phyloP scores from a whole-genome alignment of 306 rosid genomes.

The Psophocarpus tetragonolobus region DNA sequence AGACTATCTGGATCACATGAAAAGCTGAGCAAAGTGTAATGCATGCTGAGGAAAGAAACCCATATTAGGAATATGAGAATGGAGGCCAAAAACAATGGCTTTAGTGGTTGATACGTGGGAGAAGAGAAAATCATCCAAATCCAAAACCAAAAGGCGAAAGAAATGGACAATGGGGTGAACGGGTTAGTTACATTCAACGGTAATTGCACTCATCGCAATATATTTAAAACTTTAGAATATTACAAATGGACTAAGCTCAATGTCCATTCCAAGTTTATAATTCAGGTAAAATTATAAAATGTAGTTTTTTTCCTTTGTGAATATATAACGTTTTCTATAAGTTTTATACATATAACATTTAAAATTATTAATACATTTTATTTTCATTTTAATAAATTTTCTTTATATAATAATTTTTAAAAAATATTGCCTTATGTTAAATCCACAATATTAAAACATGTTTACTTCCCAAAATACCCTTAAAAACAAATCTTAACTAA shows the following conservation, averaged over 20 bases:
- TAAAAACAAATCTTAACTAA: too few species aligned
- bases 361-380: too few species aligned
- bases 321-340: not conserved
- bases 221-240: not conserved
- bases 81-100: conserved; percentile 6
- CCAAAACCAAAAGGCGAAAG: conserved; percentile 44
- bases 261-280: not conserved
- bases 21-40: conserved; percentile 25
- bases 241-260: not conserved
- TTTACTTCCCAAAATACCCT: too few species aligned
- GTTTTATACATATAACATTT: too few species aligned
- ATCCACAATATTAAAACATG: too few species aligned
- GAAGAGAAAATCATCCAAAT: conserved; percentile 14
- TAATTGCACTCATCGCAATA: not conserved
- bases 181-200: conserved; percentile 40
- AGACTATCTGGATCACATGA: not conserved
- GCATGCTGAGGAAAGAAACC: conserved; percentile 14
- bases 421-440: too few species aligned
- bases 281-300: not conserved
- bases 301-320: not conserved
- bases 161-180: conserved; percentile 43
- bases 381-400: too few species aligned
- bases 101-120: conserved; percentile 32
- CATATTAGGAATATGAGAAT: conserved; percentile 30
- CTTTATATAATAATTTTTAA: too few species aligned